Evolutionary conservation across 441 rosid species (phyloP).

Genomic region (California macrophylla): DNA sequence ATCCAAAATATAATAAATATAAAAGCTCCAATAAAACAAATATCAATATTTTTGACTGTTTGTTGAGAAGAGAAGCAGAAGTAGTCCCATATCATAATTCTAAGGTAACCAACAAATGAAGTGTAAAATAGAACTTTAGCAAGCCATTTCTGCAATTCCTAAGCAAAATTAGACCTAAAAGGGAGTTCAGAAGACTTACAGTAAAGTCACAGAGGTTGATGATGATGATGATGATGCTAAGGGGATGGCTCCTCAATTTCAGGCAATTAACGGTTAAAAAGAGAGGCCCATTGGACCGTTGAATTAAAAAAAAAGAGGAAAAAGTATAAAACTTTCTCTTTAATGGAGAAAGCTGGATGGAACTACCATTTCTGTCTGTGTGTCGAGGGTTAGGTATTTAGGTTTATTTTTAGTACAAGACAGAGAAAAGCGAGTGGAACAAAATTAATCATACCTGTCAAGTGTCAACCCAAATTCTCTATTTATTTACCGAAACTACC

Average conservation of each 20-base stretch:
- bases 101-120: not conserved
- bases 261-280: not conserved
- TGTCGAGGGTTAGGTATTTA: not conserved
- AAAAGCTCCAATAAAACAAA: not conserved
- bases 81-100: not conserved
- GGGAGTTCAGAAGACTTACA: not conserved
- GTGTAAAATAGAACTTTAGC: not conserved
- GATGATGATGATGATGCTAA: not conserved
- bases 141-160: not conserved
- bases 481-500: not conserved
- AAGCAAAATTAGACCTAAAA: not conserved
- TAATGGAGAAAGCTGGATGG: not conserved
- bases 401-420: not conserved
- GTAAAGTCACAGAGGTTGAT: not conserved
- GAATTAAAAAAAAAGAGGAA: not conserved
- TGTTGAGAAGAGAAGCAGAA: not conserved
- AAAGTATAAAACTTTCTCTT: not conserved
- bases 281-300: constrained; percentile 2
- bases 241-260: not conserved
- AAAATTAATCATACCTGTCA: not conserved
- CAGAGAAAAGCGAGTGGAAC: not conserved
- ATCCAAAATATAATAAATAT: not conserved
- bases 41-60: not conserved
- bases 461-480: not conserved
- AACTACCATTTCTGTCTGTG: not conserved